Percentiles rank a stretch among this genome's conserved stretches.
Conservation (phyloP, 2,329 filamentous ascomycete species). For the Leptographium flavum region DNA sequence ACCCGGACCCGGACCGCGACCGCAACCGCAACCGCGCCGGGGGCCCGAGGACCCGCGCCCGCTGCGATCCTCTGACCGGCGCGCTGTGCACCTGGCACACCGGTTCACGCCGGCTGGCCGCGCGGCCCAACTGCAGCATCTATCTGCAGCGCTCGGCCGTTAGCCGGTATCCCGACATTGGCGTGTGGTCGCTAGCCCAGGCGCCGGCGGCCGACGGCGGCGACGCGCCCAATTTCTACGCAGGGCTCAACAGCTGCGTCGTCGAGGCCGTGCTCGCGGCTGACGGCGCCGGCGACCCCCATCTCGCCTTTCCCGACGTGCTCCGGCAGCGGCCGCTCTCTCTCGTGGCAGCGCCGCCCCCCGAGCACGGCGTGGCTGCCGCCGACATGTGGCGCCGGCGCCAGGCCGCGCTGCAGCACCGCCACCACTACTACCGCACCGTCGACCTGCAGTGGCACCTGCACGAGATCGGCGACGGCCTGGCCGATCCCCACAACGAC, state of each 20-base stretch:
- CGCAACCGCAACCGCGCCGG: neutral
- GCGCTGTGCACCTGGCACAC: conserved; percentile 32
- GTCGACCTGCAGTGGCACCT: conserved; percentile 8
- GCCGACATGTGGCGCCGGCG: neutral
- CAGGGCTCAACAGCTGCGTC: conserved; percentile 32
- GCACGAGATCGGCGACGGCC: conserved; percentile 17
- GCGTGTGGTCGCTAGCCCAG: conserved; percentile 33
- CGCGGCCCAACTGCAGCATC: conserved; percentile 34
- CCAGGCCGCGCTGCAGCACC: neutral
- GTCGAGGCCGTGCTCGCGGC: conserved; percentile 24
- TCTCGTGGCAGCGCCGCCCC: neutral
- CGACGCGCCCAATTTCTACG: conserved; percentile 30
- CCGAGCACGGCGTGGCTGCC: neutral
- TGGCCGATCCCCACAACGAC: conserved; percentile 9
- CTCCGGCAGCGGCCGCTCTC: conserved; percentile 2
- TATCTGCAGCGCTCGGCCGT: conserved; percentile 24
- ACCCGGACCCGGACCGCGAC: neutral
- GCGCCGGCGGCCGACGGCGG: conserved; percentile 27
- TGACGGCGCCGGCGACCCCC: conserved; percentile 1
- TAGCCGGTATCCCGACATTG: conserved; percentile 5
- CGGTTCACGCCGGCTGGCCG: conserved; percentile 25
- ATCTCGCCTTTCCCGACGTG: conserved; percentile 7
- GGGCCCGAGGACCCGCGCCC: neutral
- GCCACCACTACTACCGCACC: conserved; percentile 11
- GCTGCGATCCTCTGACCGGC: conserved; percentile 22